Evolutionary conservation across 2,329 filamentous ascomycete species (phyloP), one percentile per base, ranked within the genome.

Genomic region (Alternaria conjuncta): DNA sequence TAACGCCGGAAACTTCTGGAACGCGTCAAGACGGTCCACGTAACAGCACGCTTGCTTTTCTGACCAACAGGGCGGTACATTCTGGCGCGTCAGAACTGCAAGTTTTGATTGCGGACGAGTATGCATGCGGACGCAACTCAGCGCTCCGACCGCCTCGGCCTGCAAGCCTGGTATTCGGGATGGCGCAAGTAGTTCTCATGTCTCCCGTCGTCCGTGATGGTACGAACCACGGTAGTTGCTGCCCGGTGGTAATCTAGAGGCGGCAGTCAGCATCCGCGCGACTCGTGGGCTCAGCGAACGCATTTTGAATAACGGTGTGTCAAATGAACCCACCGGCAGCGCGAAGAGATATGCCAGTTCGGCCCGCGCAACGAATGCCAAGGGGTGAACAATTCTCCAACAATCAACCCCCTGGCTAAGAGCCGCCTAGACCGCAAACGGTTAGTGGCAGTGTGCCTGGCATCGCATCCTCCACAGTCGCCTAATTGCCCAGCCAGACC

Each of bases 391-490:
- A 44, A 26, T 59, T 61, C 58, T 69, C 60, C 63, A 57, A 46
- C 54, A 57, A 30, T 64, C 44, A 57, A 50, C 41, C 64, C 61
- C 46, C 53, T 43, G 18, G 28, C 46, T 44, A 30, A 47, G 4
- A 47, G 44, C 23, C 11, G 36, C 60, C 18, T 63, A 57, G 44
- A 36, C 15, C 46, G 43, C 11, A 55, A 18, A 12, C 30, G 60
- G 64, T 57, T 60, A 63, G 62, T 9, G 36, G 13, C 12, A 23
- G 30, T 18, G n/a, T 25, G 18, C 55, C 47, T 68, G 59, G 65
- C 63, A 63, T 64, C 57, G 49, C 57, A 66, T 72, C 66, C 70
- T 70, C 68, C 70, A 68, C 64, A 67, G 65, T 64, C 50, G 64
- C 60, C 66, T 65, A 70, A 62, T 55, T 28, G 47, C 56, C 54